Conservation (phyloP, 768 basidiomycete genomes). For the Symmetrospora coprosmae region DNA sequence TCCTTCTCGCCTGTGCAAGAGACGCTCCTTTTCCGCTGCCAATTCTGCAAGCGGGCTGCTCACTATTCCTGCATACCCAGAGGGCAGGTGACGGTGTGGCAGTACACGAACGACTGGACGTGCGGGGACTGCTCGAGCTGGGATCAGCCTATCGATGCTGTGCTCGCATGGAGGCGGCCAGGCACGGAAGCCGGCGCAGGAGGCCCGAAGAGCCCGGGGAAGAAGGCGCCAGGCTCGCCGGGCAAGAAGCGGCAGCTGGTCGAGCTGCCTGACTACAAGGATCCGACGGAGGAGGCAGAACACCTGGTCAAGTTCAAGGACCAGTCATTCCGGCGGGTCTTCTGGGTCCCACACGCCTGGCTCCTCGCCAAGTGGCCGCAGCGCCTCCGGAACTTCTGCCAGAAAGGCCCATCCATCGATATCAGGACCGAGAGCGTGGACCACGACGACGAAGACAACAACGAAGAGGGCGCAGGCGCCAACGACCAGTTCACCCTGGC, state of each 20-base stretch:
- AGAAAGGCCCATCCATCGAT: slow-evolving; percentile 27
- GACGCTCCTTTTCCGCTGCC: slow-evolving; percentile 30
- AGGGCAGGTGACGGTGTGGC: slow-evolving; percentile 2
- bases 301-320: slow-evolving; percentile 34
- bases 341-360: slow-evolving; percentile 31
- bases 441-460: slow-evolving; percentile 22
- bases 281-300: slow-evolving; percentile 22
- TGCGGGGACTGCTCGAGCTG: slow-evolving; percentile 26
- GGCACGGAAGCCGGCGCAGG: background rate
- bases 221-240: background rate
- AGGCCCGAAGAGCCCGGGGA: background rate
- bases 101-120: slow-evolving; percentile 13
- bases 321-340: slow-evolving; percentile 25
- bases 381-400: slow-evolving; percentile 29
- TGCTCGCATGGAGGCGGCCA: slow-evolving; percentile 29
- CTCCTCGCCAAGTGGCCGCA: slow-evolving; percentile 17
- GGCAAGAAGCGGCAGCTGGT: background rate
- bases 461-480: slow-evolving; percentile 24
- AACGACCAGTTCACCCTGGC: slow-evolving; percentile 11
- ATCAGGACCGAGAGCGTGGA: slow-evolving; percentile 9
- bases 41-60: slow-evolving; percentile 25
- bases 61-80: slow-evolving; percentile 30
- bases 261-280: slow-evolving; percentile 25
- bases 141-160: slow-evolving; percentile 23
- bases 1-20: background rate